Percentiles rank a stretch among this genome's conserved stretches.
Conservation (phyloP, 1,139 yeast species). For the Nakaseomyces kungkrabaensis region DNA sequence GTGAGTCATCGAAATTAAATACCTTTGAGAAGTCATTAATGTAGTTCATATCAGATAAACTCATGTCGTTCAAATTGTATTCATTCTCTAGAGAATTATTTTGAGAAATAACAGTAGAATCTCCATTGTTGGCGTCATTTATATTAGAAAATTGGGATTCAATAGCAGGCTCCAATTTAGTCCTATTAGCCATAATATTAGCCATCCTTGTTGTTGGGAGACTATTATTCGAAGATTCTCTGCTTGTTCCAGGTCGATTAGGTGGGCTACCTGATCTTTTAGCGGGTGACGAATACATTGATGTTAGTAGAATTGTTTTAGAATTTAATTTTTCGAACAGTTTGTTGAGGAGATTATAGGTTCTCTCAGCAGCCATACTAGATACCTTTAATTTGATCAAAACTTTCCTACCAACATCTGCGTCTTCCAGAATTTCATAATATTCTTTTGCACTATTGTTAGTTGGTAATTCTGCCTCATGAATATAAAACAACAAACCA, state of each 20-base stretch:
- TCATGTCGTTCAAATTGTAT: neutral
- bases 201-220: neutral
- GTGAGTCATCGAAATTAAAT: neutral
- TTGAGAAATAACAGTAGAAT: neutral
- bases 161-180: neutral
- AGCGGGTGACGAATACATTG: conserved; percentile 4
- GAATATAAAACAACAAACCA: conserved; percentile 74
- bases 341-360: conserved; percentile 68
- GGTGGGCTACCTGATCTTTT: neutral
- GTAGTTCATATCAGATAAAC: neutral
- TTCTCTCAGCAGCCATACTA: conserved; percentile 69
- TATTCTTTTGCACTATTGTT: conserved; percentile 58
- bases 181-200: neutral
- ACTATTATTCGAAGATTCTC: neutral
- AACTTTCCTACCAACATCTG: conserved; percentile 71
- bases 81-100: neutral
- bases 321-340: conserved; percentile 69
- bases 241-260: neutral
- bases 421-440: conserved; percentile 52
- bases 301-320: conserved; percentile 16
- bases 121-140: too few relatives aligned
- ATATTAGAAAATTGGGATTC: neutral
- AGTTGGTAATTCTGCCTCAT: conserved; percentile 49
- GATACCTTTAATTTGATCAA: conserved; percentile 61
- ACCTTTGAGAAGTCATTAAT: neutral